Evolutionary conservation across 2,329 filamentous ascomycete genomes (phyloP).

Genomic region (Bipolaris sorokiniana): DNA sequence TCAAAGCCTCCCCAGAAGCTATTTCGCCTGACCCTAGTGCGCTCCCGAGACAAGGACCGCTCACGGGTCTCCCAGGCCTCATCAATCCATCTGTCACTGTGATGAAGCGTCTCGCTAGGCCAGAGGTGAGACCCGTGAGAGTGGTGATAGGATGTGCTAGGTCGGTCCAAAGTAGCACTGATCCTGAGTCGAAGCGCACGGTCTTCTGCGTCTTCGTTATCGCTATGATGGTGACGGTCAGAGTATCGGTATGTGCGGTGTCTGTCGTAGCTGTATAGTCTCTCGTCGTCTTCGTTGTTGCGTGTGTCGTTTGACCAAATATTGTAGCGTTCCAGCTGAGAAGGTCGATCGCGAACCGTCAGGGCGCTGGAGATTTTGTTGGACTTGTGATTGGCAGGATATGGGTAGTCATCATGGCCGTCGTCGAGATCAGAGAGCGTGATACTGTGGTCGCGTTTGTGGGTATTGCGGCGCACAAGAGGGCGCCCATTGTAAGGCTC

Average conservation of each 20-base stretch:
- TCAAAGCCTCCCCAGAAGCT: slow-evolving; percentile 23
- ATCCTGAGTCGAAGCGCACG: slow-evolving; percentile 34
- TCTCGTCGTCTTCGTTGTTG: slow-evolving; percentile 12
- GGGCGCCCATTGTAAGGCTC: slow-evolving; percentile 25
- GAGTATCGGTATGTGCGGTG: slow-evolving; percentile 16
- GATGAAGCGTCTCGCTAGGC: slow-evolving; percentile 29
- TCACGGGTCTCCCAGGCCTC: slow-evolving; percentile 38
- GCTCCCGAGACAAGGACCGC: slow-evolving; percentile 18
- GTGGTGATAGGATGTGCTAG: slow-evolving; percentile 23
- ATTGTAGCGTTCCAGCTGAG: slow-evolving; percentile 43
- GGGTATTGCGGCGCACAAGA: slow-evolving; percentile 31
- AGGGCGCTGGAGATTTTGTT: slow-evolving; percentile 32
- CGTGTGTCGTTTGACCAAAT: slow-evolving; percentile 32
- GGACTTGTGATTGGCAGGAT: slow-evolving; percentile 24
- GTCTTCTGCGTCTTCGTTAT: slow-evolving; percentile 25
- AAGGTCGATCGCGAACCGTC: slow-evolving; percentile 34
- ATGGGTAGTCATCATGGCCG: slow-evolving; percentile 41
- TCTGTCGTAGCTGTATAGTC: slow-evolving; percentile 7
- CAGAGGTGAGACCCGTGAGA: slow-evolving; percentile 19
- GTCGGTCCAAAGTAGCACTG: slow-evolving; percentile 28
- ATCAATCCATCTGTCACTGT: slow-evolving; percentile 35
- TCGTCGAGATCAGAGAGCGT: slow-evolving; percentile 33
- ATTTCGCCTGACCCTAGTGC: slow-evolving; percentile 9
- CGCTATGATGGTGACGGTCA: slow-evolving; percentile 8
- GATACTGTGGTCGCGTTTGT: slow-evolving; percentile 33